Evolutionary conservation across 208 protist species (phyloP).

Genomic region (Trichomonas vaginalis): DNA sequence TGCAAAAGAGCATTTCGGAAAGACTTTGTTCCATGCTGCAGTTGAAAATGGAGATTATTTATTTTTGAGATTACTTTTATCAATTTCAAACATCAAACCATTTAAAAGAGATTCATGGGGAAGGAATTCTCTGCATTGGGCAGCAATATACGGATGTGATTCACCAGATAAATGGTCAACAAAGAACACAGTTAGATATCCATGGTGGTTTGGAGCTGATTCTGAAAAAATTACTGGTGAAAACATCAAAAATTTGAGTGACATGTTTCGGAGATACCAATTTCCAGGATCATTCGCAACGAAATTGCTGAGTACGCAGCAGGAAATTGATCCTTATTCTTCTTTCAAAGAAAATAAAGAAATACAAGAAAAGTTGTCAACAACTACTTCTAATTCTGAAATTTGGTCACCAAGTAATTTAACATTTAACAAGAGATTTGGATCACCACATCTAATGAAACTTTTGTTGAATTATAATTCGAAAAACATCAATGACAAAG

Average conservation of each 20-base stretch:
- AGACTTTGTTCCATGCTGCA: background rate
- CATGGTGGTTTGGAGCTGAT: background rate
- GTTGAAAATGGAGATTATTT: background rate
- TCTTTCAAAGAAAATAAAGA: background rate
- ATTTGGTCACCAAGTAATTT: background rate
- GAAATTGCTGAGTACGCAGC: background rate
- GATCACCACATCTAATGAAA: background rate
- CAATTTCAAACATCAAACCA: background rate
- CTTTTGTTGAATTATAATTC: background rate
- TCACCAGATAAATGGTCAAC: background rate
- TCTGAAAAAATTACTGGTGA: background rate
- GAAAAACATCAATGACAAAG: background rate
- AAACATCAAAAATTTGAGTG: background rate
- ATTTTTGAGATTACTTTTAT: background rate
- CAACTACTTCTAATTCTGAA: background rate
- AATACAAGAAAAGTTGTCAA: background rate
- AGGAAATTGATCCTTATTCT: background rate
- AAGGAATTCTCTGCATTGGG: background rate
- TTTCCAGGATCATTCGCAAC: background rate
- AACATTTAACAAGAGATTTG: background rate
- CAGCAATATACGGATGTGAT: background rate
- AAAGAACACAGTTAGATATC: background rate
- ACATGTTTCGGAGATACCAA: background rate
- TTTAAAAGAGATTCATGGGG: background rate
- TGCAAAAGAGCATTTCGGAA: background rate